phyloP scores from a whole-genome alignment of 768 basidiomycete species.

The Tulasnella sp. region DNA sequence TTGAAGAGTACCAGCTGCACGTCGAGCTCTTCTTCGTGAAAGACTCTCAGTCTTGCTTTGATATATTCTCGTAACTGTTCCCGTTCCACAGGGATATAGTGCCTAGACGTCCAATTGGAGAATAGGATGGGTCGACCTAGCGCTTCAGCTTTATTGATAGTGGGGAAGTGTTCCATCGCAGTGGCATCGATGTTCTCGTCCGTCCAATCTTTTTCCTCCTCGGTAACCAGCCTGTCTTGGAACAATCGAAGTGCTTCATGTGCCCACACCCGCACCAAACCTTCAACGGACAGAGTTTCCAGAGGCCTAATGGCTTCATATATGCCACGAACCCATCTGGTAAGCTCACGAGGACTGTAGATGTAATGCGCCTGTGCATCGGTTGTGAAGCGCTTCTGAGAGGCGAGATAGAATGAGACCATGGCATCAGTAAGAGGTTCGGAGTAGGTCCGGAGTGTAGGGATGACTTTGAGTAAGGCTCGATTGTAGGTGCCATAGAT shows the following conservation, averaged over 20 bases:
- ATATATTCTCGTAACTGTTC: slow-evolving; percentile 90
- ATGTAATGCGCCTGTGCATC: slow-evolving; percentile 98
- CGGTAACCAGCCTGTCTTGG: slow-evolving; percentile 89
- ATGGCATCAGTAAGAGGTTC: slow-evolving; percentile 95
- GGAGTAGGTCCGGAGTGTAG: slow-evolving; percentile 81
- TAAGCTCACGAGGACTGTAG: slow-evolving; percentile 97
- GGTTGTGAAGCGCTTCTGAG: slow-evolving; percentile 88
- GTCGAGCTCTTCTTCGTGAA: slow-evolving; percentile 97
- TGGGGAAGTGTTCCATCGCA: slow-evolving; percentile 86
- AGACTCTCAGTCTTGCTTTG: slow-evolving; percentile 91
- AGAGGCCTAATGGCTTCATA: slow-evolving; percentile 93
- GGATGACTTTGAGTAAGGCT: slow-evolving; percentile 88
- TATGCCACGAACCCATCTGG: slow-evolving; percentile 92
- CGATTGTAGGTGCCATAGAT: slow-evolving; percentile 98
- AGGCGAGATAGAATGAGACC: slow-evolving; percentile 90
- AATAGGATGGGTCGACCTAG: slow-evolving; percentile 82
- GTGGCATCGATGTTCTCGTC: slow-evolving; percentile 78
- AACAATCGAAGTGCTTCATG: slow-evolving; percentile 95
- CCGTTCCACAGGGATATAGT: slow-evolving; percentile 91
- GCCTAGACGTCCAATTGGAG: slow-evolving; percentile 98
- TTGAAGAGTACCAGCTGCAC: slow-evolving; percentile 97
- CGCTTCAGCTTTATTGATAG: slow-evolving; percentile 76
- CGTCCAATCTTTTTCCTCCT: slow-evolving; percentile 90
- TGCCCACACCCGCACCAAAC: slow-evolving; percentile 92
- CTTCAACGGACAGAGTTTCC: slow-evolving; percentile 87